Conservation (phyloP, 2,329 filamentous ascomycete species). For the Blastomyces silverae region DNA sequence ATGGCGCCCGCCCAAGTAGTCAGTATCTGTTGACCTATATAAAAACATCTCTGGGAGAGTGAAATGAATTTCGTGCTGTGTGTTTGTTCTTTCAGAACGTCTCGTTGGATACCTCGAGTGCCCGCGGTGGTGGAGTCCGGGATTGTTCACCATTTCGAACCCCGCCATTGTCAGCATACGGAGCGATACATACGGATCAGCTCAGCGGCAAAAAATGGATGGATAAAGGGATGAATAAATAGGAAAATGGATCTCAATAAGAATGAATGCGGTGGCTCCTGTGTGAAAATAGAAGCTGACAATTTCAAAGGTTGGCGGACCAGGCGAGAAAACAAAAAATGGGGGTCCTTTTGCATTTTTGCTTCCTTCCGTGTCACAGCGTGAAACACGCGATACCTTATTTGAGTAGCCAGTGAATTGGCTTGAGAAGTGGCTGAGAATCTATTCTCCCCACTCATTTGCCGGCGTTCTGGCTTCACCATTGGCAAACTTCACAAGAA, state of each 20-base stretch:
- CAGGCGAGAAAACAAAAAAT: background rate
- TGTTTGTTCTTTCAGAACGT: background rate
- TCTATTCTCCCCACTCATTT: background rate
- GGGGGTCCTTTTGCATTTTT: background rate
- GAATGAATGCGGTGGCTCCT: background rate
- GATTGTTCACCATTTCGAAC: background rate
- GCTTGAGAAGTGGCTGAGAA: background rate
- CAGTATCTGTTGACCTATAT: conserved; percentile 4
- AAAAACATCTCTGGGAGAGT: background rate
- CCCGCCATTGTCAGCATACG: conserved; percentile 1
- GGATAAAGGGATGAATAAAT: background rate
- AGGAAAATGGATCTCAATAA: background rate
- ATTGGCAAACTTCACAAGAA: background rate
- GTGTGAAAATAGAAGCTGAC: background rate
- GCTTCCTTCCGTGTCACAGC: conserved; percentile 1
- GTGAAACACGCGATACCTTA: conserved; percentile 3
- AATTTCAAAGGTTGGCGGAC: background rate
- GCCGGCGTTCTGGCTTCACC: background rate
- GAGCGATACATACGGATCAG: background rate
- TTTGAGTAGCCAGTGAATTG: background rate
- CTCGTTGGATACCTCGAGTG: background rate
- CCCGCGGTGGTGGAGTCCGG: background rate
- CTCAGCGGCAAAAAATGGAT: background rate
- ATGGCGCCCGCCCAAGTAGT: background rate
- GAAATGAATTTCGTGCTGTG: background rate